Conservation (phyloP, 306 rosid genomes). For the Fragaria iinumae region DNA sequence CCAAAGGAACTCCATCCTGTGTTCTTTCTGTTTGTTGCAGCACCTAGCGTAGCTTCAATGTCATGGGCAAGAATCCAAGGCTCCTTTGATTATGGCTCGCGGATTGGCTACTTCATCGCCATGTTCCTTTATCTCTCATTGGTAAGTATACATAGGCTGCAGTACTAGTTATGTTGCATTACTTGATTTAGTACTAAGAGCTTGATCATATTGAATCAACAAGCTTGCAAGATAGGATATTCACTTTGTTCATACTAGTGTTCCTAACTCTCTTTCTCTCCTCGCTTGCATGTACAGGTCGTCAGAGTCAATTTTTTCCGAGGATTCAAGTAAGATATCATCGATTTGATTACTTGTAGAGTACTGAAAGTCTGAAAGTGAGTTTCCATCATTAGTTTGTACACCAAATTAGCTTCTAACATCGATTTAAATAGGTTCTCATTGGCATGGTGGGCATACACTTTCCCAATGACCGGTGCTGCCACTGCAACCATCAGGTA, state of each 20-base stretch:
- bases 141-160: slow-evolving; percentile 36
- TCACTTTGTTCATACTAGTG: neutral
- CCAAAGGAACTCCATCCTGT: slow-evolving; percentile 95
- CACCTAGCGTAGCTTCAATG: slow-evolving; percentile 94
- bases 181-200: neutral
- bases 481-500: slow-evolving; percentile 82
- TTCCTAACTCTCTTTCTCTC: neutral
- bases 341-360: neutral
- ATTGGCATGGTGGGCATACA: slow-evolving; percentile 97
- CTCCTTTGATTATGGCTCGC: slow-evolving; percentile 64
- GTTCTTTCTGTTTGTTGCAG: slow-evolving; percentile 88
- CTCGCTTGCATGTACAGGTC: slow-evolving; percentile 47
- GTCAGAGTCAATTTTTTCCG: slow-evolving; percentile 75
- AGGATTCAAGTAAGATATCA: slow-evolving; percentile 65
- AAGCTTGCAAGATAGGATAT: neutral
- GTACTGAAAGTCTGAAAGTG: neutral
- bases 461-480: slow-evolving; percentile 97
- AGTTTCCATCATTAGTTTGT: neutral
- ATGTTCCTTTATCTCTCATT: slow-evolving; percentile 83
- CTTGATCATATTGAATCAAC: neutral
- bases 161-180: neutral
- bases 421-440: slow-evolving; percentile 60
- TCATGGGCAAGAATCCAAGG: slow-evolving; percentile 92
- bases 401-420: slow-evolving; percentile 8
- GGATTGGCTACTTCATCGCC: slow-evolving; percentile 75